phyloP scores from a whole-genome alignment of 345 rosid genomes.

The Gynandropsis gynandra region DNA sequence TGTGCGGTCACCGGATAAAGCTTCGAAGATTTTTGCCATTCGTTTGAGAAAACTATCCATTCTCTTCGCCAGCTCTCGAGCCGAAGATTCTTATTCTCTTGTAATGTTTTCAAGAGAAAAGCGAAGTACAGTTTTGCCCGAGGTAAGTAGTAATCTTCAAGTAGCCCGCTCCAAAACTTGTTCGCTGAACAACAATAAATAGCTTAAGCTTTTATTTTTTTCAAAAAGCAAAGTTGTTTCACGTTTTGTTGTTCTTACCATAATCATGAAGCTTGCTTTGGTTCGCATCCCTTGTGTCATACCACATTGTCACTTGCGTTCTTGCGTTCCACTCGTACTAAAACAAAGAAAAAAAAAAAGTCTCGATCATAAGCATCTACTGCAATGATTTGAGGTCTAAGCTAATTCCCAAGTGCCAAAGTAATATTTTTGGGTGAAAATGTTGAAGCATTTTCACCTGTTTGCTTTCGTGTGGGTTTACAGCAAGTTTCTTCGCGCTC shows the following conservation, averaged over 20 bases:
- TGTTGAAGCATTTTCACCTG: slow-evolving; percentile 37
- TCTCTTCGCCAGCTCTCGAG: slow-evolving; percentile 65
- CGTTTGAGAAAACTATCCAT: slow-evolving; percentile 63
- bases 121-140: slow-evolving; percentile 52
- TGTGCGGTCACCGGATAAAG: slow-evolving; percentile 46
- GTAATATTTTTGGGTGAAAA: background rate
- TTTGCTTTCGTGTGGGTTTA: slow-evolving; percentile 47
- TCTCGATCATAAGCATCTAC: slow-evolving; percentile 14
- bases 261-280: slow-evolving; percentile 95
- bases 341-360: slow-evolving; percentile 1
- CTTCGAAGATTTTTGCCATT: slow-evolving; percentile 56
- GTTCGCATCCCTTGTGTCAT: slow-evolving; percentile 44
- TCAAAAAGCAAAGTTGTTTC: background rate
- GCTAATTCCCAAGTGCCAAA: background rate
- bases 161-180: slow-evolving; percentile 86
- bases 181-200: slow-evolving; percentile 44
- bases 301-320: slow-evolving; percentile 98
- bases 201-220: background rate
- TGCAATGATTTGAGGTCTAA: background rate
- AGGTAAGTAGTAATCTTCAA: slow-evolving; percentile 63
- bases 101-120: slow-evolving; percentile 44
- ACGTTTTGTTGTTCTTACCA: slow-evolving; percentile 33
- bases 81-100: slow-evolving; percentile 36
- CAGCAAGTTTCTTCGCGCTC: slow-evolving; percentile 66
- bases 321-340: slow-evolving; percentile 93